phyloP scores from a whole-genome alignment of 108 stramenopile species.

The Nitzschia sp. region DNA sequence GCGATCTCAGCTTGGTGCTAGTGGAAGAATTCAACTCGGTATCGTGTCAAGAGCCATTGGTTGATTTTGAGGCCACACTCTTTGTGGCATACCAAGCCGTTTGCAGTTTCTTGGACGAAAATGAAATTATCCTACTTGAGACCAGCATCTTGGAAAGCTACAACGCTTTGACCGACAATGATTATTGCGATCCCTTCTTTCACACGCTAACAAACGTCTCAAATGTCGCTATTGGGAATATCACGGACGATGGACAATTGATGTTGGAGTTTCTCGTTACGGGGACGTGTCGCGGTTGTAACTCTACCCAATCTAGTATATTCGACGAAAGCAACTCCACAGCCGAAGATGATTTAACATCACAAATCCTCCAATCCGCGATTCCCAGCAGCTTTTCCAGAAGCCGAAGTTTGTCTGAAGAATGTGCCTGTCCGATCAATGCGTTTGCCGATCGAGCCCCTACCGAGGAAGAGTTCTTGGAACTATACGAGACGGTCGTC shows the following conservation, averaged over 20 bases:
- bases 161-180: background rate
- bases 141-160: background rate
- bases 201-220: background rate
- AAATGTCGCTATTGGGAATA: background rate
- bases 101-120: background rate
- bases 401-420: slow-evolving; percentile 3
- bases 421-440: background rate
- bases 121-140: background rate
- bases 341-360: background rate
- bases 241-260: background rate
- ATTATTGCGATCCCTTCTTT: slow-evolving; percentile 22
- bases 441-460: slow-evolving; percentile 6
- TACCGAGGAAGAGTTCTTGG: background rate
- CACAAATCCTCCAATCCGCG: background rate
- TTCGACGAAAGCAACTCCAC: background rate
- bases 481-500: background rate
- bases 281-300: slow-evolving; percentile 11
- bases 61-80: background rate
- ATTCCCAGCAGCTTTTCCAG: no score
- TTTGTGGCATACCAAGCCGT: background rate
- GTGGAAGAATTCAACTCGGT: background rate
- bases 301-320: background rate
- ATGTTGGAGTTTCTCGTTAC: background rate
- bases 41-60: background rate
- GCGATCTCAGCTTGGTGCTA: background rate